Conservation (phyloP, 495 filamentous ascomycete species). For the Chaetomidium leptoderma region DNA sequence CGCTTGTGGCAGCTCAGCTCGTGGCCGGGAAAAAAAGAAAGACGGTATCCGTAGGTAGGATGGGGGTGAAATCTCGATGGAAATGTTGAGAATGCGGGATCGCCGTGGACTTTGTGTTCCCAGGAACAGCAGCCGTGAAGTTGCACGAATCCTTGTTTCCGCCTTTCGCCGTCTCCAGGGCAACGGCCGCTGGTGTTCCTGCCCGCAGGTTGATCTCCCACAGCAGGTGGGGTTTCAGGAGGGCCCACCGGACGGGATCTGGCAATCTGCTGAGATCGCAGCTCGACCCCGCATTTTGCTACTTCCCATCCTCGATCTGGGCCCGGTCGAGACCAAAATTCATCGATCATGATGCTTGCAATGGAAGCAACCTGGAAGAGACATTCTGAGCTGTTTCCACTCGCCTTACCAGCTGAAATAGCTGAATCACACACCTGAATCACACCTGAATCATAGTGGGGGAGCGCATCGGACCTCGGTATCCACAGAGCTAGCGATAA, state of each 20-base stretch:
- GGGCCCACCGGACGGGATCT: conserved; percentile 9
- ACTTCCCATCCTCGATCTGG: background rate
- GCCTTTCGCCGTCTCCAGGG: conserved; percentile 11
- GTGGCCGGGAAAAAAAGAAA: background rate
- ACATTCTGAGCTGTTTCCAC: background rate
- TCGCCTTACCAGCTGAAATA: background rate
- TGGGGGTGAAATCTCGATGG: background rate
- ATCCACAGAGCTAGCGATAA: background rate
- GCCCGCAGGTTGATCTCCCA: background rate
- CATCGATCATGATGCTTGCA: background rate
- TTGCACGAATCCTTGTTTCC: conserved; percentile 16
- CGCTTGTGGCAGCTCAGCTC: background rate
- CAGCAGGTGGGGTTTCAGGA: conserved; percentile 9
- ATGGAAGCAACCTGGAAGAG: background rate
- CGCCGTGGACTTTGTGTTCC: conserved; percentile 18
- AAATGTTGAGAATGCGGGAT: background rate
- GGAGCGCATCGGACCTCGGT: background rate
- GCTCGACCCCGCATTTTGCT: conserved; percentile 6
- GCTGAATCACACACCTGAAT: background rate
- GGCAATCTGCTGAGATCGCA: conserved; percentile 11
- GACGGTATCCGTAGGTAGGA: no score
- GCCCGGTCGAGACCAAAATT: background rate
- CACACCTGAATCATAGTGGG: no score
- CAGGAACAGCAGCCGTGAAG: conserved; percentile 11
- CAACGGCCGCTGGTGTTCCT: conserved; percentile 14